Evolutionary conservation across 2,329 filamentous ascomycete species (phyloP), one percentile per base, ranked within the genome.

Genomic region (Fusarium avenaceum): DNA sequence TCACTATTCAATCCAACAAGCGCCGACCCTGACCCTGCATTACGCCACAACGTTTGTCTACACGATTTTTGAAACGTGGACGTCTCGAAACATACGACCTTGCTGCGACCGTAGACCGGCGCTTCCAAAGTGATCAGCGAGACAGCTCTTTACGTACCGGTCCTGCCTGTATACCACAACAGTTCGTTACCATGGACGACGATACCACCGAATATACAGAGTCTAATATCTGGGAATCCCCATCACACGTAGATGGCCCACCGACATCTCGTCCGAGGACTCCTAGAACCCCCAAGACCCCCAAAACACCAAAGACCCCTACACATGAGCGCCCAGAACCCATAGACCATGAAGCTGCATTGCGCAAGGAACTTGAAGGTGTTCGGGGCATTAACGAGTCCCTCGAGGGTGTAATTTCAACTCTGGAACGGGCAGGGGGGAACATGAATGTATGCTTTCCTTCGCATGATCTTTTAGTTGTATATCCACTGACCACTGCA

Each of bases 371-470:
- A 80, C 82, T 98, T 28, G 90, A 94, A 66, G 92, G 90, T 47
- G 90, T 99, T 32, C 89, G 91, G 60, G 91, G 91, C 71, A 92
- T 98, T 76, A 99, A 99, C 79, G 86, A 90, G 72, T 90, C 94
- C 40, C 92, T 99, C 63, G 93, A 97, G 77, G 88, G 87, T 22
- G 88, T 94, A 28, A 86, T 94, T 26, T 85, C 86, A 32, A 92
- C 90, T 43, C 82, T 96, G 22, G 87, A 91, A 70, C 88, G 88
- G 65, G 90, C 92, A 24, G 90, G 89, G 74, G 87, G 85, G 57
- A 94, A 94, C 78, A 96, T 96, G 92, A 84, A 88, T 73, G 90
- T 92, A 82, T 52, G 73, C 62, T 47, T 43, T 6, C 20, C 26
- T 48, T 45, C 24, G 20, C 22, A 52, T 49, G 32, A 40, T 35